Base-by-base conservation (phyloP, 2,329 filamentous ascomycete genomes). In the Lecanicillium sp. region DNA sequence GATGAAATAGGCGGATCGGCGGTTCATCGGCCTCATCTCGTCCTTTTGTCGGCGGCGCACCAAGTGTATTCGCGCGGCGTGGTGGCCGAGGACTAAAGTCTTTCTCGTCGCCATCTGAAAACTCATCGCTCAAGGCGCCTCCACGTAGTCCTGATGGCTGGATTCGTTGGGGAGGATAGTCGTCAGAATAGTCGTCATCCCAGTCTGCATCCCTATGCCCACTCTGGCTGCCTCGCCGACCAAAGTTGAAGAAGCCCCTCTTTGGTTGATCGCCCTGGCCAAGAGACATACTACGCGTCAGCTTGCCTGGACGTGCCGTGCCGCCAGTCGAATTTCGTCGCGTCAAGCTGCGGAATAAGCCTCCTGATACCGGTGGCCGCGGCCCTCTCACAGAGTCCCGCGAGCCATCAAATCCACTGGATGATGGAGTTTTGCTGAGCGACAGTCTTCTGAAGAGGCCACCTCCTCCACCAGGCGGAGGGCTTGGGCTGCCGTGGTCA, bases 281-380 rank as follows among this genome's bases (percentile, higher is more conserved):
- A 5, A 82, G 64, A 3, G 79, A 85, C 40, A 83, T 59, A 1
- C 77, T 80, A 19, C 81, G 69, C 36, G 68, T 69, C 13, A 79
- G 58, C 36, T 61, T 61, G 6, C 54, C 50, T 19, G 63, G 56
- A 11, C 63, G 60, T 14, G 61, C 55, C 12, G 66, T 60, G 0
- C n/a, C 63, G 57, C 43, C 51, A 20, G 54, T 49, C 11, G 56
- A 57, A 25, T 51, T 52, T 17, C 58, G 51, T 18, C 61, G 58
- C 1, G 59, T 61, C 28, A 72, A 54, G 12, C 65, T 66, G n/a
- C 71, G 64, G 44, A 71, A 59, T 3, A 73, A 47, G 2, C 66
- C 59, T 7, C 55, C 61, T 5, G 72, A 71, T 14, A 74, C 51
- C 0, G 72, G 72, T 3, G 72, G 72, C 4, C 69, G 63, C 6